Evolutionary conservation across 352 stramenopile genomes (phyloP).

Genomic region (Phytophthora fragariaefolia): DNA sequence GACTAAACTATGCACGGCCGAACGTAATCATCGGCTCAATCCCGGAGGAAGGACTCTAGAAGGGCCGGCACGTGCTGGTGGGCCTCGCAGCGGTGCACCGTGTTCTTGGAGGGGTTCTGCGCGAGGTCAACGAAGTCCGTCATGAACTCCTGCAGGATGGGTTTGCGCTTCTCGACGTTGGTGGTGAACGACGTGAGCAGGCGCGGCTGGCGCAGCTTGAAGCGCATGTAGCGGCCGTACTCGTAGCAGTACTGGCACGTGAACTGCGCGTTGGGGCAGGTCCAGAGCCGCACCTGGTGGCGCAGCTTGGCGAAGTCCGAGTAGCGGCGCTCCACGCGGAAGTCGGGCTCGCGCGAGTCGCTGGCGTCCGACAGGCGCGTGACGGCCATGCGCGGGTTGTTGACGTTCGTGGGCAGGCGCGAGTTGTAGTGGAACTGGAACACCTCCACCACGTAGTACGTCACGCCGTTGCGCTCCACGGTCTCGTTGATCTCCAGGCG

Average conservation of each 20-base stretch:
- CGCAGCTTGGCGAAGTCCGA: conserved; percentile 66
- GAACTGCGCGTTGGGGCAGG: conserved; percentile 53
- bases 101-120: conserved; percentile 46
- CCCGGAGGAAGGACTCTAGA: conserved; percentile 53
- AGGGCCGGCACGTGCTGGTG: conserved; percentile 53
- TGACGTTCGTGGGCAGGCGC: conserved; percentile 52
- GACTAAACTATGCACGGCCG: conserved; percentile 9
- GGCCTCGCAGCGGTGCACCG: conserved; percentile 47
- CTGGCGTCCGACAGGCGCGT: conserved; percentile 29
- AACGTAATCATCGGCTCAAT: conserved; percentile 33
- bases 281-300: conserved; percentile 49
- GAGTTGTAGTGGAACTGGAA: conserved; percentile 62
- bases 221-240: conserved; percentile 61
- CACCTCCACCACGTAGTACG: conserved; percentile 65
- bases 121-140: conserved; percentile 56
- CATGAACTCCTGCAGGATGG: conserved; percentile 59
- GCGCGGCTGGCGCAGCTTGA: conserved; percentile 54
- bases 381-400: conserved; percentile 44
- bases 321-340: conserved; percentile 64
- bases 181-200: conserved; percentile 46
- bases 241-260: conserved; percentile 70
- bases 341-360: conserved; percentile 47
- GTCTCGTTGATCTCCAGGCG: conserved; percentile 58
- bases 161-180: conserved; percentile 52
- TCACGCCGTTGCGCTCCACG: conserved; percentile 45